Percentiles rank a stretch among this genome's conserved stretches.
phyloP scores from a whole-genome alignment of 2,329 filamentous ascomycete genomes.

The Aspergillus sojae region DNA sequence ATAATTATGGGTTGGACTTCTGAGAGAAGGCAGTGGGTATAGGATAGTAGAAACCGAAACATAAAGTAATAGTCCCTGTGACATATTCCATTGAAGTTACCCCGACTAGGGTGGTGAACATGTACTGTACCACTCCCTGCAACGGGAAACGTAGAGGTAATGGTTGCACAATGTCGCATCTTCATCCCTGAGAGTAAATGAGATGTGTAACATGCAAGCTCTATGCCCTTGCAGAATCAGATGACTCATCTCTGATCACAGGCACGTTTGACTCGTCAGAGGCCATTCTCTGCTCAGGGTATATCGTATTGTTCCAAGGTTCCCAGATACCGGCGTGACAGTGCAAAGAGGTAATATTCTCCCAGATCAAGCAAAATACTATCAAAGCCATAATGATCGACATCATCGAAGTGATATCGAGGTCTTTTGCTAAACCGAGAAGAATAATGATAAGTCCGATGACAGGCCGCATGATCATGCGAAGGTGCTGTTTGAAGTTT shows the following conservation, averaged over 20 bases:
- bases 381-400: conserved; percentile 49
- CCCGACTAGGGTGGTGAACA: neutral
- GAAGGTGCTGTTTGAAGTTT: conserved; percentile 16
- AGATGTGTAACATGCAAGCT: neutral
- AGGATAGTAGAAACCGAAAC: neutral
- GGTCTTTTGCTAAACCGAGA: conserved; percentile 35
- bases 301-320: conserved; percentile 31
- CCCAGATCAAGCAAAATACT: conserved; percentile 48
- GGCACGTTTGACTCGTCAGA: neutral
- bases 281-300: conserved; percentile 24
- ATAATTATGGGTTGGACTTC: neutral
- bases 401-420: conserved; percentile 43
- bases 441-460: conserved; percentile 41
- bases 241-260: neutral
- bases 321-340: conserved; percentile 31
- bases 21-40: neutral
- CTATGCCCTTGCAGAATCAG: neutral
- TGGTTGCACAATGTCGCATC: neutral
- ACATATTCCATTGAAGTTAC: neutral
- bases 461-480: conserved; percentile 33
- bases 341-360: conserved; percentile 40
- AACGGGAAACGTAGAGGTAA: neutral
- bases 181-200: neutral
- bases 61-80: neutral
- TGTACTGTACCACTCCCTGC: neutral